Percentiles rank a stretch among this genome's conserved stretches.
Conservation (phyloP, 169 alveolate species). For the Plasmodium sp. region DNA sequence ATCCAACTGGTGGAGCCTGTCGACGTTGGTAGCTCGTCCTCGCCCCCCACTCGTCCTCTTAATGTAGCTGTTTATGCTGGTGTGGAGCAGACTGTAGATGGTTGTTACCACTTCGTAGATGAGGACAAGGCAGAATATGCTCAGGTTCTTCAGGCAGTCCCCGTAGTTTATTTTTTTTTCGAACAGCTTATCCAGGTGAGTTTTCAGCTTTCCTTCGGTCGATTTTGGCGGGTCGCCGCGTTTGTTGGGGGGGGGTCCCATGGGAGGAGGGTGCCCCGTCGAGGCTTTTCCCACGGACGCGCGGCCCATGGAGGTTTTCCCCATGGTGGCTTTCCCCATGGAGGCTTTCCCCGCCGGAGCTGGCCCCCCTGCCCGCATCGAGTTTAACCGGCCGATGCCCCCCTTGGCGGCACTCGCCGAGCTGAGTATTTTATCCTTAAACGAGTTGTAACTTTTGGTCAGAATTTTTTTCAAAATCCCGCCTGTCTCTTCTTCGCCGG, state of each 20-base stretch:
- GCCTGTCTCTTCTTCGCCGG: neutral
- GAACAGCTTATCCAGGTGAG: slow-evolving; percentile 5
- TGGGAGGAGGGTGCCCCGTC: too few species aligned
- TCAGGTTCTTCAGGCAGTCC: slow-evolving; percentile 40
- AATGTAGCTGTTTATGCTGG: slow-evolving; percentile 29
- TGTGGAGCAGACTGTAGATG: slow-evolving; percentile 12
- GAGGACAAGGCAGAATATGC: slow-evolving; percentile 30
- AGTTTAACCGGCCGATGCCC: neutral
- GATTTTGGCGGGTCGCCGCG: neutral
- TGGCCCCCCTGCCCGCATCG: neutral
- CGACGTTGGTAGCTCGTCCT: neutral
- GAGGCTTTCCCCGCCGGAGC: neutral
- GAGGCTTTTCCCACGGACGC: too few species aligned
- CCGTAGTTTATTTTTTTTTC: slow-evolving; percentile 42
- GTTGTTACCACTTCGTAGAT: slow-evolving; percentile 47
- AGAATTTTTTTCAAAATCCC: slow-evolving; percentile 43
- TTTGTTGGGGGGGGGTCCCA: neutral
- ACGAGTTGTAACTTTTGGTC: slow-evolving; percentile 54
- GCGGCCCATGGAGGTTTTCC: too few species aligned
- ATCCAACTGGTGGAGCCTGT: slow-evolving; percentile 11
- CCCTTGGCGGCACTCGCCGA: neutral
- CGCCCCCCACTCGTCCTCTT: neutral
- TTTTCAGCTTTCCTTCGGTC: neutral
- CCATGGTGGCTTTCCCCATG: too few species aligned
- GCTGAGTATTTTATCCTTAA: slow-evolving; percentile 32